These are phyloP conservation scores for Rugonectria rugulosa DNA, from an alignment of 2,329 filamentous ascomycete species.

Conservation along the genomic window DNA sequence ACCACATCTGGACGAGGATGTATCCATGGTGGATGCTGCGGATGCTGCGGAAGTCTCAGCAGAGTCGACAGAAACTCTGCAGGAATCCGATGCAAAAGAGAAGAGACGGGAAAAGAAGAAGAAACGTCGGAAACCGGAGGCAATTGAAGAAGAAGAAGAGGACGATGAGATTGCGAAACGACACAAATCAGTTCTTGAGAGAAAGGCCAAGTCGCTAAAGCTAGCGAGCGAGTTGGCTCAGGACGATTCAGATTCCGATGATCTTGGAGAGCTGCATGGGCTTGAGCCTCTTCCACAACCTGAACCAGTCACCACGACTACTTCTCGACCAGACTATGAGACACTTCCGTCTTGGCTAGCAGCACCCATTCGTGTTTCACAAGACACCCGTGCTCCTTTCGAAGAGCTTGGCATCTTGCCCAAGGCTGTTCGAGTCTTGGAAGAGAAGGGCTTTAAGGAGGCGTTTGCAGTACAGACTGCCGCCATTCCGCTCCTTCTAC, in stretches of 20 bases:
- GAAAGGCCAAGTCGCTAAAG: slow-evolving; percentile 63
- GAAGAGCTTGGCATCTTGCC: slow-evolving; percentile 66
- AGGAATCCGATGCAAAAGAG: slow-evolving; percentile 18
- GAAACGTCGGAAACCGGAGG: slow-evolving; percentile 35
- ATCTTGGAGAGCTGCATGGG: slow-evolving; percentile 65
- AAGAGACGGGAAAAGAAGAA: slow-evolving; percentile 44
- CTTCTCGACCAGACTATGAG: slow-evolving; percentile 72
- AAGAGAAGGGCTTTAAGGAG: slow-evolving; percentile 60
- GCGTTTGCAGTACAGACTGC: slow-evolving; percentile 54
- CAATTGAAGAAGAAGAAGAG: slow-evolving; percentile 32
- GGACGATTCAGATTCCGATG: slow-evolving; percentile 42
- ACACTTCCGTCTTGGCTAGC: slow-evolving; percentile 84
- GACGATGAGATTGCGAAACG: slow-evolving; percentile 44
- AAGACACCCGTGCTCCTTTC: slow-evolving; percentile 68
- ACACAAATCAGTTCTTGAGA: slow-evolving; percentile 62
- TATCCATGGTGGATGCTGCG: slow-evolving; percentile 31
- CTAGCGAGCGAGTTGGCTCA: slow-evolving; percentile 52
- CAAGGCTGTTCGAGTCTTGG: slow-evolving; percentile 67
- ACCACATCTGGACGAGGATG: slow-evolving; percentile 15
- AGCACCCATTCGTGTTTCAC: slow-evolving; percentile 73
- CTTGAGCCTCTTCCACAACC: slow-evolving; percentile 86
- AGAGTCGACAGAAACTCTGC: slow-evolving; percentile 5
- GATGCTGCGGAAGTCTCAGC: slow-evolving; percentile 6
- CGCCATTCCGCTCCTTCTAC: slow-evolving; percentile 80
- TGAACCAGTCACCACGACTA: slow-evolving; percentile 63